Percentiles rank a stretch among this genome's conserved stretches.
phyloP scores from a whole-genome alignment of 345 rosid species.

The Ceriops zippeliana region DNA sequence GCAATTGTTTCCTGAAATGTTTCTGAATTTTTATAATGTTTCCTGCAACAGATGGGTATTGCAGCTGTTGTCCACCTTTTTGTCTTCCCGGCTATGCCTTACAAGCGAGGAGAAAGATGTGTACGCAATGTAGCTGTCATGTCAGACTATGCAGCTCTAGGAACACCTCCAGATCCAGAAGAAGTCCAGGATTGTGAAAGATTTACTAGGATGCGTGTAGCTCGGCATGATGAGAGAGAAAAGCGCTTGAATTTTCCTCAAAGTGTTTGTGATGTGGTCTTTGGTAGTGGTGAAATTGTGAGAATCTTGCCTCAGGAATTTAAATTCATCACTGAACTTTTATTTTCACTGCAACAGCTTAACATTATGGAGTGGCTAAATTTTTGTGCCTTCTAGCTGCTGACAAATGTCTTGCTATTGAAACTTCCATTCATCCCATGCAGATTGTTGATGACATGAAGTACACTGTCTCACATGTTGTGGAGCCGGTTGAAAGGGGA shows the following conservation, averaged over 20 bases:
- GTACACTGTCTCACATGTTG: slow-evolving; percentile 95
- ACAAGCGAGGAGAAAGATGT: slow-evolving; percentile 98
- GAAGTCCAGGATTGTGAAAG: slow-evolving; percentile 86
- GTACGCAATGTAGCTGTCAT: slow-evolving; percentile 96
- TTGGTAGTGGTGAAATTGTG: slow-evolving; percentile 96
- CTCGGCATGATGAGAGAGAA: slow-evolving; percentile 62
- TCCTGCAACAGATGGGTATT: slow-evolving; percentile 73
- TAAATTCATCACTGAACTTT: slow-evolving; percentile 2
- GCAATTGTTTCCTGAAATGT: slow-evolving; percentile 6
- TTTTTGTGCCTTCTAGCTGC: neutral
- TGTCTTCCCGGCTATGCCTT: slow-evolving; percentile 88
- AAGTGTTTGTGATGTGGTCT: slow-evolving; percentile 91
- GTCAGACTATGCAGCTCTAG: slow-evolving; percentile 89
- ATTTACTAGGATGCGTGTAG: slow-evolving; percentile 53
- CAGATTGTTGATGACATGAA: slow-evolving; percentile 99
- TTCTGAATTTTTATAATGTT: slow-evolving; percentile 15
- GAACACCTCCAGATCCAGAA: slow-evolving; percentile 84
- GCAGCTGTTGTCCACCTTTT: slow-evolving; percentile 94
- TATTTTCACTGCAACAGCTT: neutral
- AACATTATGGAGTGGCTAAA: neutral
- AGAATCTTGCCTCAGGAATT: slow-evolving; percentile 22
- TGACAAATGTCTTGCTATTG: neutral
- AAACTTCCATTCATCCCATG: neutral
- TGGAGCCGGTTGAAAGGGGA: slow-evolving; percentile 97
- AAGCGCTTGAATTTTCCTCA: slow-evolving; percentile 89